Base-by-base conservation (phyloP, 164 flowering plant genomes). In the Vitis rupestris region DNA sequence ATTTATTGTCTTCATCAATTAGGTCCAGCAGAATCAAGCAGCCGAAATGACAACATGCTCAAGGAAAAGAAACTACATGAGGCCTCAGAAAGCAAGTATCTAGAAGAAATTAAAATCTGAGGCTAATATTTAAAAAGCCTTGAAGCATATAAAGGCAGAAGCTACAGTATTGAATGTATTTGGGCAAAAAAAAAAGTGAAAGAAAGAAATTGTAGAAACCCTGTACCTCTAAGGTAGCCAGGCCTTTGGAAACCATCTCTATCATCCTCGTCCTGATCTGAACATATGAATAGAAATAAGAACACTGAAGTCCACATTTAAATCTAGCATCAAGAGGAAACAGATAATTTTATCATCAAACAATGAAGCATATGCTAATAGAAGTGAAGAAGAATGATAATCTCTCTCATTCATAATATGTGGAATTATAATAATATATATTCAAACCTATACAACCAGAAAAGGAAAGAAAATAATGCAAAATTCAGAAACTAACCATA, bases 231-330 rank as follows among this genome's bases (percentile, higher is more conserved):
- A 96, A 30, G 13, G 95, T 85, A 29, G 95, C 98, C 80, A 82
- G 67, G 63, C 97, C 99, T 47, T 85, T 87, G 53, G 98, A 87
- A 57, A 96, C 98, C 91, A 93, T 76, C 82, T 93, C 97, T 68
- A 88, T 84, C 90, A 96, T 96, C 77, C 95, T 86, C 31, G 73
- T 76, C 76, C 99, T 85, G 60, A 89, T 63, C 97, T 96, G 89
- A 27, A 76, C 57, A 71, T 9, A 60, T 44, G 27, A 37, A 71
- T 69, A 29, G 10, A 9, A 58, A 27, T 65, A 23, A 50, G 29
- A 49, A 63, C 7, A n/a, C 44, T 63, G 52, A 66, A 60, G 8
- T 55, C 27, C n/a, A 17, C 29, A 19, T 17, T 44, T 1, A 11
- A 16, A 16, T 29, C 8, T 10, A 65, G 11, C 19, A 13, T n/a